Base-by-base conservation (phyloP, 148 eudicot species). In the Camellia granthamiana region DNA sequence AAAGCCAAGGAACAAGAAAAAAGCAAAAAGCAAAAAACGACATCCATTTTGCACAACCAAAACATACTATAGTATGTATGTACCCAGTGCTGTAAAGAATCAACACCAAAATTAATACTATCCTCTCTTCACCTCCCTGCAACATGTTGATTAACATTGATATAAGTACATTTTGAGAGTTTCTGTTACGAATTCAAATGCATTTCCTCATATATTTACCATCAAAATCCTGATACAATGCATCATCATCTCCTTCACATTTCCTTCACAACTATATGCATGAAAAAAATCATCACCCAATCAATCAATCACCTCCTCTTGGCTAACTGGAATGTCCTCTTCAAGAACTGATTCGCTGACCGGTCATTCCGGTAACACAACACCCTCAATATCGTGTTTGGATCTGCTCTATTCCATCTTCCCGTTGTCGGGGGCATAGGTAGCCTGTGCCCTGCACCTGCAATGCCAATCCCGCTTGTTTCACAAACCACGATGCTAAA, bases 351-450 rank as follows among this genome's bases (percentile, higher is more conserved):
- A 62, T 92, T 95, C 0, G 99, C 92, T 0, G 72, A 83, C 42
- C 81, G 78, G 62, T 95, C 99, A 67, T 95, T 92, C 78, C 99
- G 80, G 82, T 90, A 85, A 68, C 99, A 95, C 70, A 95, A 79
- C 1, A 95, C 92, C 86, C 99, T 88, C 44, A 95, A 81, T n/a
- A 95, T 92, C 6, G 98, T 95, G 56, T 95, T 95, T 0, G 98
- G 96, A 72, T 95, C 98, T 0, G 92, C 75, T n/a, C 91, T 76
- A 54, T 85, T 89, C 99, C 99, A 95, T 43, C 84, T 88, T 4
- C 95, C 99, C 0, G 97, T 93, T 0, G 97, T 93, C 3, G 97
- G 97, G 7, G 99, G 97, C 97, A 93, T 90, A 0, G 93, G 90
- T 46, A 95, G 79, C 77, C 88, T 93, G 30, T 83, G 84, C 62